Conservation (phyloP, 2,329 filamentous ascomycete genomes). For the Rugonectria rugulosa region DNA sequence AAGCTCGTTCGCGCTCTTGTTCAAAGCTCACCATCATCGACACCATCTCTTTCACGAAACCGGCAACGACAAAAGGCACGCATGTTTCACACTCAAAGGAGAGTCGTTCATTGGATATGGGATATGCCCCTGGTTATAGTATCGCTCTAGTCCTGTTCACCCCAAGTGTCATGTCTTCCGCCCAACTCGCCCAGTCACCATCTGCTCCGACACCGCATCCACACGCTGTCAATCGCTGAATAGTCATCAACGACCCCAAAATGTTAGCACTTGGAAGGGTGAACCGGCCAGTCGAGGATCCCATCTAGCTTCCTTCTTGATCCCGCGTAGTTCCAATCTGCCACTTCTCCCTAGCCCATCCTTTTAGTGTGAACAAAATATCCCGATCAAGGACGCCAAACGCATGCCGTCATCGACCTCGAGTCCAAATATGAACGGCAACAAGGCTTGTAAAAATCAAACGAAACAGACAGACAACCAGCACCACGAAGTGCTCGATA, state of each 20-base stretch:
- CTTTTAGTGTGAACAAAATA: conserved; percentile 2
- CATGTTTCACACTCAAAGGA: background rate
- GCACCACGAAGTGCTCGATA: conserved; percentile 1
- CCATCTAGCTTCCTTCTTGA: conserved; percentile 1
- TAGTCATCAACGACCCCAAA: conserved; percentile 1
- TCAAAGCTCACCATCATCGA: too few relatives aligned
- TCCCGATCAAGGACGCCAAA: background rate
- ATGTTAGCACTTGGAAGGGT: background rate
- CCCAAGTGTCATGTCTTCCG: background rate
- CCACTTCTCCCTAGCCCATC: conserved; percentile 8
- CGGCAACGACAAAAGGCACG: too few relatives aligned
- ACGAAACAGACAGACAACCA: background rate
- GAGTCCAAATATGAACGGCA: background rate
- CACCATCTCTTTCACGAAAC: too few relatives aligned
- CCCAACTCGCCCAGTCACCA: conserved; percentile 2
- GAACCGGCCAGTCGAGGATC: background rate
- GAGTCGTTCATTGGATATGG: background rate
- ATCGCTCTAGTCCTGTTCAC: conserved; percentile 14
- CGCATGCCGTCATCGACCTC: background rate
- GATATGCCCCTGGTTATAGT: background rate
- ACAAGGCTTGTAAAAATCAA: conserved; percentile 12
- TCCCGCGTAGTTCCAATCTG: conserved; percentile 18
- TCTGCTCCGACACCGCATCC: background rate
- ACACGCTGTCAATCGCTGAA: conserved; percentile 16
- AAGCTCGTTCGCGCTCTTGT: too few relatives aligned